Evolutionary conservation across 2,329 filamentous ascomycete genomes (phyloP), one percentile per base, ranked within the genome.

Genomic region (Penicillium sp.): DNA sequence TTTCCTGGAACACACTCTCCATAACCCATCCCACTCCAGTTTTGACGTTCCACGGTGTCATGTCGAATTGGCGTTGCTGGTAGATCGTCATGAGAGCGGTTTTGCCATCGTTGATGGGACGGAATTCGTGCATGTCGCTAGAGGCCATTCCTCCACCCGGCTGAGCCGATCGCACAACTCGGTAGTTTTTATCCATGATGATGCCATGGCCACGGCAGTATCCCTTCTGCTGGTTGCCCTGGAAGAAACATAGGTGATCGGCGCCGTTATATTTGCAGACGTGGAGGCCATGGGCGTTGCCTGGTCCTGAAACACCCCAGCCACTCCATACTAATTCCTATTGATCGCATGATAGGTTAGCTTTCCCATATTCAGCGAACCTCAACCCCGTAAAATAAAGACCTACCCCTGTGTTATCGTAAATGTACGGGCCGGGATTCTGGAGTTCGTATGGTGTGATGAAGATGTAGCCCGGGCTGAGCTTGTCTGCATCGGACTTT

Each of bases 81-180:
- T 77, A 78, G 8, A 77, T 69, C 0, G 75, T 77, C 71, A 77
- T 71, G 31, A 77, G 60, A 1, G 75, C 75, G 9, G 69, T 70
- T 54, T 71, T 73, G 43, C 80, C 80, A 50, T 76, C 73, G 31
- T 78, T 75, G 48, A 81, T 77, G 37, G 78, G 71, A 57, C 71
- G 75, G 65, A 82, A 82, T 58, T 83, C 81, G 64, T 83, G 81
- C 79, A 82, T 81, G 64, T 83, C 81, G 64, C 74, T 77, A 25
- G 75, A 75, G 7, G 73, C 69, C 69, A 75, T 75, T 38, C 73
- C 73, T 23, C 73, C 75, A 2, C 72, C 71, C 0, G 75, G 68
- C 45, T 74, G 70, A 25, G 83, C 75, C 4, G 78, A 81, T 63
- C 77, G 75, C 45, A 82, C 80, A 42, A 80, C 76, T 41, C 77